Conservation (phyloP, 768 basidiomycete genomes). For the Mycena leptocephala region DNA sequence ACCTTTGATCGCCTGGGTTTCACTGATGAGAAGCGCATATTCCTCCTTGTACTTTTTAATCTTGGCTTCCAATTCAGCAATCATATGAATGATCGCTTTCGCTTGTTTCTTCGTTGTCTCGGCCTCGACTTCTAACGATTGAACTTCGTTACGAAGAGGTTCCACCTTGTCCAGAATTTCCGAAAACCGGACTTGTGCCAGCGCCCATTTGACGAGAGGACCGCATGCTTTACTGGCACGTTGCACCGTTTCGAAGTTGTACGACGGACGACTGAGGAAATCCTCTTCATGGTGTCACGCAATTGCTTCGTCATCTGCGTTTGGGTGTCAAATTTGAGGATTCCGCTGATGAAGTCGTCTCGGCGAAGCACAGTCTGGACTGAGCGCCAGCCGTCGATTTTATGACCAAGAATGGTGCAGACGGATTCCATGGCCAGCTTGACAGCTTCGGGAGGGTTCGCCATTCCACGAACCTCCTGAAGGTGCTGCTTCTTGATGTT, state of each 20-base stretch:
- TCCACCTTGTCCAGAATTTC: constrained; percentile 98
- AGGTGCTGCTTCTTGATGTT: constrained; percentile 97
- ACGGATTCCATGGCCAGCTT: constrained; percentile 99
- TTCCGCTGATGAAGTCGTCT: constrained; percentile 96
- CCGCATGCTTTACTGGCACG: constrained; percentile 97
- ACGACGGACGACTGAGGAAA: constrained; percentile 91
- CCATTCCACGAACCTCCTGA: constrained; percentile 98
- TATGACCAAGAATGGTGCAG: constrained; percentile 95
- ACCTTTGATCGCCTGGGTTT: constrained; percentile 95
- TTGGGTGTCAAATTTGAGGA: constrained; percentile 95
- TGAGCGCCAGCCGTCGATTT: constrained; percentile 96
- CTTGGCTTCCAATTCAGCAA: constrained; percentile 92
- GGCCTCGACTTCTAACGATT: constrained; percentile 92
- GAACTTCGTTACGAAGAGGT: constrained; percentile 95
- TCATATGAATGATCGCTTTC: constrained; percentile 90
- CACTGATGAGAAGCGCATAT: constrained; percentile 96
- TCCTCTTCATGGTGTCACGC: constrained; percentile 95
- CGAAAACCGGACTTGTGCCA: constrained; percentile 97
- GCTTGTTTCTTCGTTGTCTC: constrained; percentile 97
- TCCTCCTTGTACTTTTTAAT: constrained; percentile 97
- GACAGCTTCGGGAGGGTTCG: constrained; percentile 97
- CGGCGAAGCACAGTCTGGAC: constrained; percentile 96
- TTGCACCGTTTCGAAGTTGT: constrained; percentile 96
- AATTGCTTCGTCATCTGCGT: constrained; percentile 91
- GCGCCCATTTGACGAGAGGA: constrained; percentile 97